Base-by-base conservation (phyloP, 805 yeast species). In the Monosporozyma yasuniensis region DNA sequence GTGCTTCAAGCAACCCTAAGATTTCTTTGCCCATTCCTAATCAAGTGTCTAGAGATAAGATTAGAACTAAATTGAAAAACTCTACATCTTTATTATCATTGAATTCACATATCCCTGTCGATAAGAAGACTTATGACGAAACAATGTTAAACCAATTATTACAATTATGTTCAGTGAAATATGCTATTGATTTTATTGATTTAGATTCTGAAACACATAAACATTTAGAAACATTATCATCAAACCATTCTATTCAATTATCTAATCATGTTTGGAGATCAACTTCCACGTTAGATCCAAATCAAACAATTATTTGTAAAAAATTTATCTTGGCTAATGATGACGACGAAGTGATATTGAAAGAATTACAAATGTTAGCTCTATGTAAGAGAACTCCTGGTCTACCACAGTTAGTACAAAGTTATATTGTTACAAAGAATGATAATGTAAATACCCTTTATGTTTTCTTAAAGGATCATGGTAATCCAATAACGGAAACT, bases 1-100 rank as follows among this genome's bases (percentile, higher is more conserved):
- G 43, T 32, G 46, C 50, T 2, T 50, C 51, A 10, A 55, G 54
- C 23, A 52, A 49, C 25, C 54, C 56, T 3, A 59, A 61, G 66
- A 81, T 81, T 14, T 80, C 86, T 3, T 63, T 78, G 50, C 87
- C 87, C 1, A 71, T 76, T 3, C 81, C 83, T 6, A 78, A 76
- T 50, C 76, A 74, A 37, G 73, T 72, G 11, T 75, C 84, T 14
- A 70, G 79, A 34, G 79, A 75, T 52, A 80, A 79, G 53, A 67
- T 81, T 47, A 72, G 74, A 54, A 71, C 72, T 51, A 81, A 78
- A 56, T 64, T 81, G 44, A 72, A 72, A 55, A 77, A 76, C 49
- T 65, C 69, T 2, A 59, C 60, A 3, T 64, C 69, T 5, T 43
- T 65, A 27, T 48, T 64, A 48, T 65, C 69, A 8, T 47, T 65